Evolutionary conservation across 2,329 filamentous ascomycete genomes (phyloP).

Genomic region (Penicillium verrucosum): DNA sequence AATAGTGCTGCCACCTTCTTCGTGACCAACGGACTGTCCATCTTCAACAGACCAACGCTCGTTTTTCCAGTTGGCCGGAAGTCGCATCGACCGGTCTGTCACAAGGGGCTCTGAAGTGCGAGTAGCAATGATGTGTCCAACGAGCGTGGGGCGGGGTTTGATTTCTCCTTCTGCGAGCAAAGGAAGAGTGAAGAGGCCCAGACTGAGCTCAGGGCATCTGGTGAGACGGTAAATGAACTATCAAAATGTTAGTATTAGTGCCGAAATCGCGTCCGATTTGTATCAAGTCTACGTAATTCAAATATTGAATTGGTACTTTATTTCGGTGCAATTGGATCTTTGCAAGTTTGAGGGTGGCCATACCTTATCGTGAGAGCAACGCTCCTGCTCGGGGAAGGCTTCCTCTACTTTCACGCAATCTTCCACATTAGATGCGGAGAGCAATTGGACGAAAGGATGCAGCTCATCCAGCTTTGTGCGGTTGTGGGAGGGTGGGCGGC

Average conservation of each 20-base stretch:
- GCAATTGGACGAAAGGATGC: constrained; percentile 69
- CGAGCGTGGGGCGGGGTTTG: constrained; percentile 62
- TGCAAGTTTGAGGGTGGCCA: constrained; percentile 9
- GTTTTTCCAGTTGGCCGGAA: constrained; percentile 65
- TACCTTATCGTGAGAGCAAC: constrained; percentile 60
- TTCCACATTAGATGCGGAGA: constrained; percentile 55
- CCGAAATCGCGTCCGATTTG: neutral
- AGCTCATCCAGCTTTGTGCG: constrained; percentile 54
- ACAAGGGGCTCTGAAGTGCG: constrained; percentile 62
- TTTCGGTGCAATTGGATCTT: neutral
- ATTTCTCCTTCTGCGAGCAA: constrained; percentile 51
- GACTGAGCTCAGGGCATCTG: constrained; percentile 69
- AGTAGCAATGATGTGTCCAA: constrained; percentile 76
- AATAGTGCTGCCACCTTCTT: constrained; percentile 69
- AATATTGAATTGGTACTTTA: neutral
- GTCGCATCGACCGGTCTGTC: constrained; percentile 72
- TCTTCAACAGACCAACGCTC: constrained; percentile 40
- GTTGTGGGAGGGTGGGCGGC: constrained; percentile 37
- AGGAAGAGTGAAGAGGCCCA: constrained; percentile 71
- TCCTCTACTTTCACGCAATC: constrained; percentile 58
- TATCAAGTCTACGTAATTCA: neutral
- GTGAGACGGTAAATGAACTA: constrained; percentile 75
- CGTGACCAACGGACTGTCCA: constrained; percentile 60
- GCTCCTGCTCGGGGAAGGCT: constrained; percentile 58
- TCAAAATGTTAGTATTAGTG: constrained; percentile 18